These are phyloP conservation scores for Microbotryum violaceum DNA, from an alignment of 1,284 basidiomycete species.

Conservation along the genomic window DNA sequence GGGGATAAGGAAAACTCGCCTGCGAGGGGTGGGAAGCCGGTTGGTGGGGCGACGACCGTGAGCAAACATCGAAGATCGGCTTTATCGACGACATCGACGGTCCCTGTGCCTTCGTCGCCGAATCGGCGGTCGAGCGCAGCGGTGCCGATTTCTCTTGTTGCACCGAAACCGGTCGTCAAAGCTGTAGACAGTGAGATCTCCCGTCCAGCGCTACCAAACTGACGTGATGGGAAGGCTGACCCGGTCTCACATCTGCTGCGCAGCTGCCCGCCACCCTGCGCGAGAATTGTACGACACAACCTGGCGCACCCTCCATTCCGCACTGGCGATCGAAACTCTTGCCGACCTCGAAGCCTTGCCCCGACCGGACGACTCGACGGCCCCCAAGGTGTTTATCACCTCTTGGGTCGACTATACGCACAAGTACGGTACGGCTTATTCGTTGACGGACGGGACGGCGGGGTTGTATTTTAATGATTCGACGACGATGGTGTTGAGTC, in stretches of 20 bases:
- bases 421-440: constrained; percentile 98
- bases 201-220: neutral
- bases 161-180: no score
- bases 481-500: constrained; percentile 71
- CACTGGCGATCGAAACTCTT: constrained; percentile 11
- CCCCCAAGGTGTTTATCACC: constrained; percentile 75
- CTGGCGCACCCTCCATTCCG: constrained; percentile 22
- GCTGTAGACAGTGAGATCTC: neutral
- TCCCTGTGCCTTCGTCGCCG: no score
- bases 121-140: no score
- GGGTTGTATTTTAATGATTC: constrained; percentile 96
- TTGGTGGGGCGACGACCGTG: no score
- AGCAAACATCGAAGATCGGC: no score
- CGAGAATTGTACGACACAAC: constrained; percentile 31
- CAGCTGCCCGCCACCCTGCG: constrained; percentile 10
- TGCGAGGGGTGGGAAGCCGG: no score
- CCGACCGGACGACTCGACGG: neutral
- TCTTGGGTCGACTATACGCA: constrained; percentile 98
- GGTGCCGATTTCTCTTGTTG: no score
- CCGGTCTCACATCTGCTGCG: no score
- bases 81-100: no score
- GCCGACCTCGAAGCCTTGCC: constrained; percentile 7
- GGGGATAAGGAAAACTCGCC: no score
- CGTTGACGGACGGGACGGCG: constrained; percentile 85
- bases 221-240: no score